phyloP scores from a whole-genome alignment of 176 grass and related monocot species.

The Oryza punctata region DNA sequence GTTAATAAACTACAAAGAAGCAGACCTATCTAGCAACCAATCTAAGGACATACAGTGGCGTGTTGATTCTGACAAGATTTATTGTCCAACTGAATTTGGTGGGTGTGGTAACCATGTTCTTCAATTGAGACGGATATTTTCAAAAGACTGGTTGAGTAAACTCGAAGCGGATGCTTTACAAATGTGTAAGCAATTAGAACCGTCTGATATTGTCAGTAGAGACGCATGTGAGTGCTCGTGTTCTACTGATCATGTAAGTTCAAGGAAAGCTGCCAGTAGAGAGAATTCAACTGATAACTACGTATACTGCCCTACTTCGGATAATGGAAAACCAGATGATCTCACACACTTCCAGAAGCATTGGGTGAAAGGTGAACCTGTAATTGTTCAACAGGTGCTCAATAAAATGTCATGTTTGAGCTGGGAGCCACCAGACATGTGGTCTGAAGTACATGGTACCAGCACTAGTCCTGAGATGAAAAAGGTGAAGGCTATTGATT shows the following conservation, averaged over 20 bases:
- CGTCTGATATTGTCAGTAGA: slow-evolving; percentile 22
- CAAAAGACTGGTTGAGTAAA: slow-evolving; percentile 43
- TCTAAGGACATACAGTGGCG: slow-evolving; percentile 43
- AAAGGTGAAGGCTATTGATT: slow-evolving; percentile 48
- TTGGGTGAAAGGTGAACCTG: slow-evolving; percentile 81
- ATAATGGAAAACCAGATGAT: slow-evolving; percentile 46
- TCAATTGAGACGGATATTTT: slow-evolving; percentile 52
- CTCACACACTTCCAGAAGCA: slow-evolving; percentile 74
- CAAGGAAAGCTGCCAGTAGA: slow-evolving; percentile 63
- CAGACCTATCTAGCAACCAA: slow-evolving; percentile 21
- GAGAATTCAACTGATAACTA: slow-evolving; percentile 59
- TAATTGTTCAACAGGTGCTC: slow-evolving; percentile 64
- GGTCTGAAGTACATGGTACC: slow-evolving; percentile 45
- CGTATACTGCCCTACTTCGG: slow-evolving; percentile 61
- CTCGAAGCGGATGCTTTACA: slow-evolving; percentile 44
- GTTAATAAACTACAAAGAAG: background rate
- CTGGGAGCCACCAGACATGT: slow-evolving; percentile 67
- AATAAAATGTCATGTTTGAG: slow-evolving; percentile 52
- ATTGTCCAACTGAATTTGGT: slow-evolving; percentile 57
- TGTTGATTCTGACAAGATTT: slow-evolving; percentile 32
- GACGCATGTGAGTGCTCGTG: slow-evolving; percentile 41
- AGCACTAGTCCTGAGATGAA: slow-evolving; percentile 27
- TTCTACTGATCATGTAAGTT: slow-evolving; percentile 37
- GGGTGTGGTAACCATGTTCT: slow-evolving; percentile 60
- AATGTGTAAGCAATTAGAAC: slow-evolving; percentile 24